Percentiles rank a stretch among this genome's conserved stretches.
Evolutionary conservation across 129 eudicot species (phyloP).

Genomic region (Calendula officinalis): DNA sequence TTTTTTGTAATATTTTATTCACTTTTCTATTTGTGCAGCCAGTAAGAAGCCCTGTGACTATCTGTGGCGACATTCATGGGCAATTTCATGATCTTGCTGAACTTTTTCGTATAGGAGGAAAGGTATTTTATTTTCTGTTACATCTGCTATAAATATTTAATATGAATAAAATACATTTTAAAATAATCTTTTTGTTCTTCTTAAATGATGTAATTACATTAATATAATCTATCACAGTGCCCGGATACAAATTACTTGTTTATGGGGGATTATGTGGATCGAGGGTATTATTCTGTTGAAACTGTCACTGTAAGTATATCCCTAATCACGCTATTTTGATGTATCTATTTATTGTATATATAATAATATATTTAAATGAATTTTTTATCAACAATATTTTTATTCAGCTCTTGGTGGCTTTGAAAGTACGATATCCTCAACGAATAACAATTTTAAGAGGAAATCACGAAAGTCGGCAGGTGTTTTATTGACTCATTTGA

Average conservation of each 20-base stretch:
- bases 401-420: slow-evolving; percentile 52
- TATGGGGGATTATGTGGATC: slow-evolving; percentile 93
- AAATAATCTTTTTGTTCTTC: slow-evolving; percentile 1
- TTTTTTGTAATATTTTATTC: slow-evolving; percentile 4
- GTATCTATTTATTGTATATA: slow-evolving; percentile 10
- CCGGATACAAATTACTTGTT: slow-evolving; percentile 36
- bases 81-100: slow-evolving; percentile 87
- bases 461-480: slow-evolving; percentile 30
- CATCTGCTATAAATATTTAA: neutral
- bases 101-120: slow-evolving; percentile 85
- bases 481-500: slow-evolving; percentile 23
- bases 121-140: slow-evolving; percentile 36
- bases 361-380: too few species aligned
- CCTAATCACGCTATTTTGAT: neutral
- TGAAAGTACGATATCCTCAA: slow-evolving; percentile 49
- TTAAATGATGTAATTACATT: slow-evolving; percentile 9
- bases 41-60: slow-evolving; percentile 24
- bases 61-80: slow-evolving; percentile 80
- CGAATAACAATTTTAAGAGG: slow-evolving; percentile 90
- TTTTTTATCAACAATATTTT: neutral
- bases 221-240: slow-evolving; percentile 10
- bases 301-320: slow-evolving; percentile 67
- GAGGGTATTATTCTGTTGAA: slow-evolving; percentile 83
- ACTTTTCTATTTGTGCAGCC: slow-evolving; percentile 50
- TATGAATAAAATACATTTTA: neutral